Evolutionary conservation across 2,329 filamentous ascomycete genomes (phyloP), one percentile per base, ranked within the genome.

Genomic region (Orbilia oligospora): DNA sequence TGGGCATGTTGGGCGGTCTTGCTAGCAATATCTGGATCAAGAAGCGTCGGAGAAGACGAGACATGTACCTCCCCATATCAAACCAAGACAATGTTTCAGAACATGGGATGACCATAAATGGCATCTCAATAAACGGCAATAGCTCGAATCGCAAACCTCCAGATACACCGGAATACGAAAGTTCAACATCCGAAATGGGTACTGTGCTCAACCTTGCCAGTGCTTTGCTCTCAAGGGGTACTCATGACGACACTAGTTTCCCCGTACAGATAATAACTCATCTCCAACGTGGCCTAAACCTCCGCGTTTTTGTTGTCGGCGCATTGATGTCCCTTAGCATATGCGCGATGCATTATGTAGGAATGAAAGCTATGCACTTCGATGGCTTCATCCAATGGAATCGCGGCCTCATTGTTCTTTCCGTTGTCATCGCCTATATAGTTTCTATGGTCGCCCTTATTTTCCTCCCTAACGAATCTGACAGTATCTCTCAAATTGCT

Each of bases 21-120:
- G 18, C 70, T 4, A 73, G 69, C 56, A 79, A 79, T 30, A 79
- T 79, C 64, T 79, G 69, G 69, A 79, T 73, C 36, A 79, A 75
- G 70, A 78, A 64, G n/a, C 51, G 75, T 5, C 53, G 18, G 12
- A 38, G 68, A 51, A 56, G 68, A 58, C 33, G 22, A 16, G 75
- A 78, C 48, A 78, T 72, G 63, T 78, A 78, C 38, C 63, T 72
- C 38, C 75, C 75, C 1, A 78, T 78, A 10, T 63, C 75, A 14
- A 78, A 69, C 46, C 41, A 67, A 20, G 75, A 78, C 48, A 69
- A 8, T 18, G 24, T 44, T n/a, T 72, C 68, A 12, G 75, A 72
- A 36, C 51, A 77, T 27, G 73, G 66, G 10, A 67, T 67, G 66
- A 58, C 61, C 30, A 51, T 76, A 24, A 61, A 38, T 41, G 67